Evolutionary conservation across 106 monocot genomes (phyloP), one percentile per base, ranked within the genome.

Genomic region (Cymbidium sinense): DNA sequence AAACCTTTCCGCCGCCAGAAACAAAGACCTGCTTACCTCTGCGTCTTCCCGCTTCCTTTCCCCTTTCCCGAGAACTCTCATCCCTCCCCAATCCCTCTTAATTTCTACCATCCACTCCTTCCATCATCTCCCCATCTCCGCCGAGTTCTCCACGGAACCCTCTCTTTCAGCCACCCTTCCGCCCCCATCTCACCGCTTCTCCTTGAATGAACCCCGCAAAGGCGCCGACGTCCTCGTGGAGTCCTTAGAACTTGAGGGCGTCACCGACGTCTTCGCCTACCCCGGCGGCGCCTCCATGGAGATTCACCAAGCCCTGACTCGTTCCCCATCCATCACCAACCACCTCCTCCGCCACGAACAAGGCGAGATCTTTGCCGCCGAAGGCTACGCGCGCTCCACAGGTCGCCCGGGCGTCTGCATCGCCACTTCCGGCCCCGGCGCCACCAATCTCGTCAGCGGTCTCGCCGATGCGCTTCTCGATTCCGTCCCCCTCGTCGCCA

Each of bases 251-350:
- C 84, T 80, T 34, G 91, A 83, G 29, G 91, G 93, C 20, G 96
- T 93, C 41, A 88, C 86, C 23, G 89, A 96, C 41, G 86, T 96
- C 27, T 93, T 96, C 80, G 93, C 93, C 44, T 93, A 93, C 74
- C 96, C 93, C 19, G 96, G 93, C 50, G 96, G 93, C 41, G 96
- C 96, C 19, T 93, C 93, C 75, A 89, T 96, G 91, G 93, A 93
- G 89, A 96, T 96, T 83, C 96, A 96, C 83, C 96, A 96, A 67
- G 96, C 93, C 33, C 91, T 96, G 41, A 93, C 93, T 64, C 89
- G 93, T 30, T 96, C 96, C 36, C 82, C 86, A 0, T 43, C 73
- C 51, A 93, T 96, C 41, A 62, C 74, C 52, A 93, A 93, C 81
- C 87, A 93, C 86, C 85, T 96, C 58, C 84, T 91, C 77, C 89